Evolutionary conservation across 2,329 filamentous ascomycete genomes (phyloP).

Genomic region (Fusarium mexicanum): DNA sequence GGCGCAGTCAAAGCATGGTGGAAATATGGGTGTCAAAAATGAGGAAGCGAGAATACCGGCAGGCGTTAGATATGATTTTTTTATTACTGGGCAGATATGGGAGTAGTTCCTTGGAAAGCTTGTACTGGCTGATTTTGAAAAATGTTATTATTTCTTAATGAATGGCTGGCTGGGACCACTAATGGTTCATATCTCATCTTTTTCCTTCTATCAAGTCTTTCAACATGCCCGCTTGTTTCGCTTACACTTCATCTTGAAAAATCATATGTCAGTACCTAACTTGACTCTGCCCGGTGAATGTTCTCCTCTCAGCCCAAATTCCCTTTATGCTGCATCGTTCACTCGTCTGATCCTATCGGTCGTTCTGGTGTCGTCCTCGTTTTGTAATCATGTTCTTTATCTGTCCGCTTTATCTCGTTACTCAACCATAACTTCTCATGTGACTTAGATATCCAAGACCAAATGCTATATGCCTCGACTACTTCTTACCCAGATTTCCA

Average conservation of each 20-base stretch:
- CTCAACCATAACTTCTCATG: neutral
- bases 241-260: neutral
- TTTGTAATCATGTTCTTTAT: neutral
- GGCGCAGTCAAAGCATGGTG: conserved; percentile 12
- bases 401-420: neutral
- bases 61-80: conserved; percentile 33
- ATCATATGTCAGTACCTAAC: neutral
- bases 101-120: conserved; percentile 39
- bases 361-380: neutral
- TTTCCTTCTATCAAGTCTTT: conserved; percentile 5
- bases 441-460: neutral
- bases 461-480: neutral
- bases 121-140: conserved; percentile 37
- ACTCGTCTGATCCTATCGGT: neutral
- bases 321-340: neutral
- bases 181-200: conserved; percentile 19
- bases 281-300: neutral
- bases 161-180: conserved; percentile 25
- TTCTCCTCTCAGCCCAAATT: neutral
- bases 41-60: conserved; percentile 31
- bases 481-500: conserved; percentile 58
- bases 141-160: conserved; percentile 36
- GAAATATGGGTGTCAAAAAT: conserved; percentile 35
- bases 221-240: neutral
- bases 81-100: conserved; percentile 33